A percentile compares a stretch with the other conserved stretches of the same genome.
Conservation (phyloP, 352 stramenopile species). For the Lagenidium giganteum region DNA sequence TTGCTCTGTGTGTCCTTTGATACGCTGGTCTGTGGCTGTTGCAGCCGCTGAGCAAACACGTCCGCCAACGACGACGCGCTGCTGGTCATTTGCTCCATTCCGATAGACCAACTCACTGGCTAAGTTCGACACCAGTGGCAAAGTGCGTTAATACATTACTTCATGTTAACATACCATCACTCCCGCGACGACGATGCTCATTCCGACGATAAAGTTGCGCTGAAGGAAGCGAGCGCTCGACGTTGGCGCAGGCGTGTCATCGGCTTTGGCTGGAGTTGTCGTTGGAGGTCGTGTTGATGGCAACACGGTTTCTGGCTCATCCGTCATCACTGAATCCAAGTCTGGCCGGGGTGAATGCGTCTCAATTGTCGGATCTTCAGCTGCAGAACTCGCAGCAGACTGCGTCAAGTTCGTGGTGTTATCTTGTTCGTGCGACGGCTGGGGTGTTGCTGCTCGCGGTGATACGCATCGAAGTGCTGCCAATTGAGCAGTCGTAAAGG, state of each 20-base stretch:
- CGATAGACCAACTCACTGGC: too few relatives aligned
- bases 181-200: too few relatives aligned
- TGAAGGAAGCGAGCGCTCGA: too few relatives aligned
- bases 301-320: neutral
- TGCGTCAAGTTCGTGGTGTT: too few relatives aligned
- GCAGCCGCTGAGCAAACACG: constrained; percentile 15
- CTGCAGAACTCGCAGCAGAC: neutral
- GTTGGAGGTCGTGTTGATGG: too few relatives aligned
- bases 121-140: neutral
- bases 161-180: too few relatives aligned
- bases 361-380: neutral
- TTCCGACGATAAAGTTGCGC: too few relatives aligned
- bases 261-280: too few relatives aligned
- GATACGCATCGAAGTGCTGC: constrained; percentile 11
- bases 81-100: constrained; percentile 7
- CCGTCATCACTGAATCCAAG: neutral
- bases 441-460: neutral
- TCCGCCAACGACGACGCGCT: too few relatives aligned
- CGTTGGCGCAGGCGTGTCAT: too few relatives aligned
- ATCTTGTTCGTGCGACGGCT: neutral
- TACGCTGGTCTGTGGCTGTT: constrained; percentile 7
- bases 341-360: too few relatives aligned
- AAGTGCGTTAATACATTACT: neutral
- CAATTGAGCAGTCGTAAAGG: constrained; percentile 18
- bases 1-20: too few relatives aligned